Conservation (phyloP, 106 monocot genomes). For the Acorus gramineus region DNA sequence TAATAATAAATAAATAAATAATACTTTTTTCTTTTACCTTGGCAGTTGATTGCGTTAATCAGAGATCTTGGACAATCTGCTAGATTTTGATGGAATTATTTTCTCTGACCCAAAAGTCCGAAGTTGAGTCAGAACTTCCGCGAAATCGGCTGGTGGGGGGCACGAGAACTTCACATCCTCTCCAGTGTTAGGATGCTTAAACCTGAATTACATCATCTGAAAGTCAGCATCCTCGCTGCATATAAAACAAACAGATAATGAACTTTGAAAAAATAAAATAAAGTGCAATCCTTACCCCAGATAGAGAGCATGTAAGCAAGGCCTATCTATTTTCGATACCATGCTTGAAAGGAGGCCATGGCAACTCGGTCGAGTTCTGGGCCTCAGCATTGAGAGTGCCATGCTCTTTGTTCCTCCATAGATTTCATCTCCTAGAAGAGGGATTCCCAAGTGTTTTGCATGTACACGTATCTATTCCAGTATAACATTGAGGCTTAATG, state of each 20-base stretch:
- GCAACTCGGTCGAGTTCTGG: constrained; percentile 26
- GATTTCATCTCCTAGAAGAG: constrained; percentile 79
- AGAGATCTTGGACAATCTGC: too few species aligned
- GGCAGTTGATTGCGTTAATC: too few species aligned
- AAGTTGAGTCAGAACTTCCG: constrained; percentile 34
- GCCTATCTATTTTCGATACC: constrained; percentile 62
- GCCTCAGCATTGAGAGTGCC: constrained; percentile 62
- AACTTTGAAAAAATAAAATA: not conserved
- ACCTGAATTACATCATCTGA: constrained; percentile 30
- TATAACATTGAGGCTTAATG: not conserved
- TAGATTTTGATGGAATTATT: too few species aligned
- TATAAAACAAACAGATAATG: not conserved
- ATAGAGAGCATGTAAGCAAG: constrained; percentile 78
- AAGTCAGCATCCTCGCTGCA: too few species aligned
- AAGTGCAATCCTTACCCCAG: constrained; percentile 42
- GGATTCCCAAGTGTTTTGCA: constrained; percentile 73
- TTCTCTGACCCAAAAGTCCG: not conserved
- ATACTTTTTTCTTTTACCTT: too few species aligned
- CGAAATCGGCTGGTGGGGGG: constrained; percentile 73
- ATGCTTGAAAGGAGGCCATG: constrained; percentile 32
- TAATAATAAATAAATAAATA: too few species aligned
- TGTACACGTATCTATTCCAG: constrained; percentile 73
- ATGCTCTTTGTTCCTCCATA: constrained; percentile 88
- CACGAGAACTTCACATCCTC: constrained; percentile 56
- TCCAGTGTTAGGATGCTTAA: constrained; percentile 68